Evolutionary conservation across 306 rosid genomes (phyloP), one percentile per base, ranked within the genome.

Genomic region (Canavalia ensiformis): DNA sequence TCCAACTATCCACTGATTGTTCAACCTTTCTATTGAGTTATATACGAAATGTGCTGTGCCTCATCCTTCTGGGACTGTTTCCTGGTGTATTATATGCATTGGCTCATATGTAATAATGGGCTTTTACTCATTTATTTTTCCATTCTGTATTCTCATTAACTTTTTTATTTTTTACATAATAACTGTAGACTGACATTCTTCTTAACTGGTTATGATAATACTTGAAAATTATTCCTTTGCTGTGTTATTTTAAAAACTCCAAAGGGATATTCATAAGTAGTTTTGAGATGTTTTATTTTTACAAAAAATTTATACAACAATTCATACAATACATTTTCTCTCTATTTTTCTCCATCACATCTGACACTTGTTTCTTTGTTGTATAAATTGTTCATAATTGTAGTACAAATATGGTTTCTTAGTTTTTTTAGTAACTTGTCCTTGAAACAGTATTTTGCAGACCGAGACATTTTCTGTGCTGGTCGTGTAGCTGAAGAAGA

Each of bases 401-500:
- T 18, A 18, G 25, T 18, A 18, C 25, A 18, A 18, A 18, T 18
- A 18, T 18, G 25, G 25, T 18, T 18, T n/a, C n/a, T 13, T 33
- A 6, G 3, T 58, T 41, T 4, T 51, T 30, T 46, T 33, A 75
- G 42, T 44, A 44, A 64, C 75, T 79, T 89, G 7, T 74, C 55
- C 76, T 65, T 82, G 68, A 55, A 78, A 84, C 99, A 96, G 99
- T 96, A 93, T 83, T 96, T 96, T 88, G 99, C 99, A 66, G 99
- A 96, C 84, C 87, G 99, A 69, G 98, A 96, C 84, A 92, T 96
- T 73, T 96, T 96, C 80, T 96, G 99, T 86, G 99, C 99, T 62
- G 99, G 99, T 55, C 98, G 99, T 77, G 99, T 96, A 63, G 72
- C 98, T 45, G 99, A 96, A 78, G 99, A 96, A 84, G 99, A 96